phyloP scores from a whole-genome alignment of 768 basidiomycete genomes.

The Auriculariales sp. region DNA sequence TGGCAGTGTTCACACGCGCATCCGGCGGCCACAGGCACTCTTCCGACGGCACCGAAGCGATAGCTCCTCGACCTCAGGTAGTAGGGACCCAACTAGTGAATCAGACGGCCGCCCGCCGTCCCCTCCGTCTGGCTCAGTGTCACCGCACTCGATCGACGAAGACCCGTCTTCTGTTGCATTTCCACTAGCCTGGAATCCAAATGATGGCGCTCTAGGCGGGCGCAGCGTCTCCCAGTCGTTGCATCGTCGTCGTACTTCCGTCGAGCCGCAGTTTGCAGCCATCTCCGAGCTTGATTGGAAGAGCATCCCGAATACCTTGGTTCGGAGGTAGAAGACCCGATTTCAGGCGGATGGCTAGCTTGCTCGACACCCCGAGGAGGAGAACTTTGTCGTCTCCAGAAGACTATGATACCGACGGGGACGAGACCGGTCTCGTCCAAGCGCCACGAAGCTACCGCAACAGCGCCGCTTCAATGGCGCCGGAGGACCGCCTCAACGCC shows the following conservation, averaged over 20 bases:
- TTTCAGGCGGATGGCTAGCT: conserved; percentile 20
- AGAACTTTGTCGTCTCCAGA: conserved; percentile 39
- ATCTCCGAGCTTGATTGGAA: background rate
- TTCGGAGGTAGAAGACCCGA: conserved; percentile 23
- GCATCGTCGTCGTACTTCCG: background rate
- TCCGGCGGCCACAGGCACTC: background rate
- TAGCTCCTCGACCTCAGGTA: background rate
- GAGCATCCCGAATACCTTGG: background rate
- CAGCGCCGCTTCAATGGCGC: conserved; percentile 41
- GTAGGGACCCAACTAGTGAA: too few species aligned
- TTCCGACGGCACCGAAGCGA: background rate
- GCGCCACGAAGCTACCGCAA: conserved; percentile 38
- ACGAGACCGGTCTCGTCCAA: conserved; percentile 21
- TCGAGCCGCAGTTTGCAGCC: background rate
- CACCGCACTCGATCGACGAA: background rate
- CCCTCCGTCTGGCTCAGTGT: background rate
- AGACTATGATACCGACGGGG: conserved; percentile 21
- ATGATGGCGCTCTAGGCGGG: background rate
- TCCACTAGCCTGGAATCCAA: background rate
- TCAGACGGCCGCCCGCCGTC: background rate
- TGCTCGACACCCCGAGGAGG: conserved; percentile 28
- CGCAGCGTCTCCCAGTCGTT: background rate
- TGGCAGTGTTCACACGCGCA: background rate
- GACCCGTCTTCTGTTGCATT: background rate
- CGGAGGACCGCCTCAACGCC: conserved; percentile 55